Percentiles rank a stretch among this genome's conserved stretches.
Conservation (phyloP, 1,139 yeast species). For the Kurtzmaniella quercitrusa region DNA sequence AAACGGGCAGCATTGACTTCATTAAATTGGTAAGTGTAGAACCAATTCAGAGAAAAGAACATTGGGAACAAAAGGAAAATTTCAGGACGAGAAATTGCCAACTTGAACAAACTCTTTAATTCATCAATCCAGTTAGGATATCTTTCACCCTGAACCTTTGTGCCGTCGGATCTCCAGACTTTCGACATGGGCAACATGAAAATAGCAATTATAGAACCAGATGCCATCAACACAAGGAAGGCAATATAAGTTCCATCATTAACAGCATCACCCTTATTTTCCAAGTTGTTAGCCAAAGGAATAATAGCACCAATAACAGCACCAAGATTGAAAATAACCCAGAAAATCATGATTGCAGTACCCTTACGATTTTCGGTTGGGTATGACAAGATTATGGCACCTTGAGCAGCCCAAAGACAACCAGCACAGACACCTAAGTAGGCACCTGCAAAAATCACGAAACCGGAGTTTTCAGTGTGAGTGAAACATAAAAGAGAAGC, state of each 20-base stretch:
- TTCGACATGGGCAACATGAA: slow-evolving; percentile 47
- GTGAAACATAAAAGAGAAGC: slow-evolving; percentile 48
- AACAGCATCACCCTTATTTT: slow-evolving; percentile 33
- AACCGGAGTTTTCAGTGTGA: slow-evolving; percentile 48
- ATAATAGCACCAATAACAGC: slow-evolving; percentile 56
- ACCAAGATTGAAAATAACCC: slow-evolving; percentile 64
- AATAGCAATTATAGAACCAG: slow-evolving; percentile 44
- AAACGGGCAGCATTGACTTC: slow-evolving; percentile 10
- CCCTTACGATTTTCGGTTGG: slow-evolving; percentile 57
- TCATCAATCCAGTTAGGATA: slow-evolving; percentile 38
- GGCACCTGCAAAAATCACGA: slow-evolving; percentile 58
- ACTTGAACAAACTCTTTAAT: slow-evolving; percentile 6
- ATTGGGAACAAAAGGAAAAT: slow-evolving; percentile 10
- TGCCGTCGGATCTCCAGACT: slow-evolving; percentile 52
- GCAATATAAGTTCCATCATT: slow-evolving; percentile 56
- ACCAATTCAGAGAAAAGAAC: slow-evolving; percentile 10
- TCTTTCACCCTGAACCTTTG: slow-evolving; percentile 42
- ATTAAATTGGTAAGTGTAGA: slow-evolving; percentile 11
- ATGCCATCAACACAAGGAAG: slow-evolving; percentile 51
- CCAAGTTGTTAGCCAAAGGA: slow-evolving; percentile 50
- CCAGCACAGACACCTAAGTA: slow-evolving; percentile 57
- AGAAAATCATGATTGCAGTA: slow-evolving; percentile 50
- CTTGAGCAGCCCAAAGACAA: slow-evolving; percentile 60
- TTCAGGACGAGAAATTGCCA: slow-evolving; percentile 6
- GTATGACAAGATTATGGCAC: slow-evolving; percentile 54